Evolutionary conservation across 768 basidiomycete species (phyloP), one percentile per base, ranked within the genome.

Genomic region (Lanmaoa rubissima): DNA sequence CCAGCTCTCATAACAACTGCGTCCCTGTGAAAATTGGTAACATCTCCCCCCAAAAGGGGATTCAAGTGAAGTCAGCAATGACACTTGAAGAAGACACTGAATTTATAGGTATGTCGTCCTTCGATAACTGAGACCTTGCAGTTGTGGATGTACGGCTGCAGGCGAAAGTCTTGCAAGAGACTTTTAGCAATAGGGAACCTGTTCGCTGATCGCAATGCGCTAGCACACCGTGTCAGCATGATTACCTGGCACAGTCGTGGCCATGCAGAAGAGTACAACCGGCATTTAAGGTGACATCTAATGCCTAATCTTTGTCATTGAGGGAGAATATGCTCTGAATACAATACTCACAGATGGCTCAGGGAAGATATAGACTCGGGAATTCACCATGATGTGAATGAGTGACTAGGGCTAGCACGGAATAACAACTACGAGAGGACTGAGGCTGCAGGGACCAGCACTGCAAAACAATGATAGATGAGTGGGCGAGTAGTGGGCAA

Each of bases 101-200:
- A 61, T 19, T 4, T 10, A 43, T 60, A n/a, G 19, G 19, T 32
- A 35, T 57, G 49, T 41, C 19, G 17, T 34, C 43, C 57, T 28
- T 61, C 48, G 2, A 17, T 6, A n/a, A 61, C 35, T 10, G 10
- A 31, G 2, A 61, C 44, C 0, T 48, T 17, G 9, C 60, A 61
- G 40, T 59, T 39, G 24, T 61, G 57, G 13, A 60, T n/a, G 26
- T 60, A 57, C 19, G 58, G 53, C 24, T 58, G 57, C 39, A 58
- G 13, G 5, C 12, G 7, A 31, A 41, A 47, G n/a, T 59, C 48
- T 46, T 59, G 44, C 1, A 59, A 26, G 3, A 55, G 43, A 17
- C 54, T 51, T 26, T 59, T 54, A 8, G 49, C 24, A 36, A 59
- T 10, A 31, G 54, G 54, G 38, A 56, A 59, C 1, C 48, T 49